Percentiles rank a stretch among this genome's conserved stretches.
Conservation (phyloP, 345 rosid species). For the Populus euphratica region DNA sequence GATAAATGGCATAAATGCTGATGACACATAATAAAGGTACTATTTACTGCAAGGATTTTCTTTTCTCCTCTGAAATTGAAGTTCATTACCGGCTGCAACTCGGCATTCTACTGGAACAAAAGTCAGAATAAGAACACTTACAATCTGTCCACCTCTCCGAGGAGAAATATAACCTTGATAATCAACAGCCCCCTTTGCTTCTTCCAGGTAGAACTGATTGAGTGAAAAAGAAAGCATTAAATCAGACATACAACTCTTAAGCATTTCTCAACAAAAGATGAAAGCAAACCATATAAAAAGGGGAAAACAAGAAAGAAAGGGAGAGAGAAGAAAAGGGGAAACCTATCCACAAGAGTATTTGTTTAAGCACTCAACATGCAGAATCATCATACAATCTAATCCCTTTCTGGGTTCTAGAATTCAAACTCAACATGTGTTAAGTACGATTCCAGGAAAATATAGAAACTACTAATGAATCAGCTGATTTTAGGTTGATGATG, state of each 20-base stretch:
- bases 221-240: background rate
- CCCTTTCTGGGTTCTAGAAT: background rate
- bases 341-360: background rate
- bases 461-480: background rate
- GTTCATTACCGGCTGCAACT: background rate
- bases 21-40: background rate
- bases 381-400: background rate
- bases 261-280: background rate
- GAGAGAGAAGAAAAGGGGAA: background rate
- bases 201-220: slow-evolving; percentile 73
- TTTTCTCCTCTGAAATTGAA: background rate
- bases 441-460: too few species aligned
- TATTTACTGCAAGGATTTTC: background rate
- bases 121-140: slow-evolving; percentile 34
- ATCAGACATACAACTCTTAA: background rate
- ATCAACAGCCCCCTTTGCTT: slow-evolving; percentile 80
- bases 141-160: slow-evolving; percentile 63
- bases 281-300: background rate
- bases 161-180: slow-evolving; percentile 92
- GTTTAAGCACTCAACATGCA: background rate
- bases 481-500: background rate
- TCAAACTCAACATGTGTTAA: background rate
- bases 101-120: background rate
- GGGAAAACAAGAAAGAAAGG: background rate
- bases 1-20: background rate